phyloP scores from a whole-genome alignment of 345 rosid species.

The Limnanthes douglasii region DNA sequence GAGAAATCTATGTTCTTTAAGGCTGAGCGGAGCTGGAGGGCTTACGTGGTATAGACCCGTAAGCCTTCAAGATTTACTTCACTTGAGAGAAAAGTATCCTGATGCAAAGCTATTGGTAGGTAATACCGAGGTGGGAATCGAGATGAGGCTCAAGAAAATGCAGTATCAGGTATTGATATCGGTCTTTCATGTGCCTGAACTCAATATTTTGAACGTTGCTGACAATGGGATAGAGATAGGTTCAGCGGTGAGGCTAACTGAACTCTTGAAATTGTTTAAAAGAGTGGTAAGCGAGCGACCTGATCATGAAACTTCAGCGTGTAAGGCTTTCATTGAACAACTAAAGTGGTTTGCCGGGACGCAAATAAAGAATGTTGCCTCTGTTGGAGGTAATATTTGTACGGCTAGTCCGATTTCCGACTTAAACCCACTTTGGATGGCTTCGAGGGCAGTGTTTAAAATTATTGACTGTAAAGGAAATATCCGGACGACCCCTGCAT shows the following conservation, averaged over 20 bases:
- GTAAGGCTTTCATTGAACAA: conserved; percentile 77
- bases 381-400: conserved; percentile 84
- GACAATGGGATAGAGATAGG: conserved; percentile 81
- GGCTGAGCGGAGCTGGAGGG: conserved; percentile 55
- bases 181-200: conserved; percentile 62
- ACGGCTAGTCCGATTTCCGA: conserved; percentile 99
- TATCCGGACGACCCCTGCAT: conserved; percentile 42
- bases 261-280: conserved; percentile 45
- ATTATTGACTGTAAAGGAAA: conserved; percentile 41
- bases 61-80: conserved; percentile 43
- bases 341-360: conserved; percentile 94
- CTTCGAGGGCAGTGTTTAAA: conserved; percentile 59
- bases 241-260: conserved; percentile 66
- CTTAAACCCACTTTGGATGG: conserved; percentile 97
- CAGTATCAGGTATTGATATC: conserved; percentile 58
- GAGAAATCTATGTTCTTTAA: conserved; percentile 49
- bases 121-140: conserved; percentile 86
- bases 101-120: conserved; percentile 74
- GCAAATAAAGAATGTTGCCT: conserved; percentile 89
- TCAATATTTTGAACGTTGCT: conserved; percentile 41
- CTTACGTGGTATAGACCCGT: conserved; percentile 71
- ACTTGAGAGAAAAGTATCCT: conserved; percentile 44
- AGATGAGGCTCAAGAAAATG: conserved; percentile 77
- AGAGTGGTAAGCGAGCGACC: conserved; percentile 35
- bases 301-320: conserved; percentile 55